Evolutionary conservation across 2,329 filamentous ascomycete genomes (phyloP), one percentile per base, ranked within the genome.

Genomic region (Chalaropsis ovoidea): DNA sequence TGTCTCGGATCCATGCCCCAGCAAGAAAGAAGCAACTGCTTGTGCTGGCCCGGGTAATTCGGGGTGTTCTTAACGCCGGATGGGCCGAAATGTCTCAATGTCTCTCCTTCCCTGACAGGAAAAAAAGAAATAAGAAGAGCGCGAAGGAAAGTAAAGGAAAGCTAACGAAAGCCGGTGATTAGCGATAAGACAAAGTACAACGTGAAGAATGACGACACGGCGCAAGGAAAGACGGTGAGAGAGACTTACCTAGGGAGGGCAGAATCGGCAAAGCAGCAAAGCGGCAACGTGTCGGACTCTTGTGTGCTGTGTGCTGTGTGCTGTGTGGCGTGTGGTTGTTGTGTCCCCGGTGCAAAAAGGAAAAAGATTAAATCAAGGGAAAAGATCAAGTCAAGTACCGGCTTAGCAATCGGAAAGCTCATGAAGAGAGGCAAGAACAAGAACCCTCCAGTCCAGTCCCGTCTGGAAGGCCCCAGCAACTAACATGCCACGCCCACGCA

Each of bases 61-160:
- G 8, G 35, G 35, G 11, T 11, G 2, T 13, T 52, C 19, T 52
- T 52, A 8, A 39, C 24, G 31, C 6, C 54, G 11, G 6, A 35
- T 58, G 5, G 24, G 27, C 15, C n/a, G 54, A 58, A n/a, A 35
- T 58, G 54, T 58, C 54, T 58, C 54, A n/a, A 35, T 58, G 54
- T 58, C 54, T 58, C 54, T 58, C 54, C 15, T 58, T 39, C 24
- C 15, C n/a, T 39, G 27, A 27, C 47, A 24, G 47, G 5, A 52
- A 27, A 13, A 22, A 24, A 2, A 52, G 15, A 13, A 22, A 24
- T 52, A 22, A 27, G 52, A n/a, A 58, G 52, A 31, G 15, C 15
- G 27, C 11, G 17, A 27, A n/a, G 7, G 52, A 35, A 56, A 35
- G 52, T 22, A 35, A 27, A n/a, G 7, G 52, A 35, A 56, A 35